Evolutionary conservation across 78 protist genomes (phyloP), one percentile per base, ranked within the genome.

Genomic region (Blattamonas nauphoetae): DNA sequence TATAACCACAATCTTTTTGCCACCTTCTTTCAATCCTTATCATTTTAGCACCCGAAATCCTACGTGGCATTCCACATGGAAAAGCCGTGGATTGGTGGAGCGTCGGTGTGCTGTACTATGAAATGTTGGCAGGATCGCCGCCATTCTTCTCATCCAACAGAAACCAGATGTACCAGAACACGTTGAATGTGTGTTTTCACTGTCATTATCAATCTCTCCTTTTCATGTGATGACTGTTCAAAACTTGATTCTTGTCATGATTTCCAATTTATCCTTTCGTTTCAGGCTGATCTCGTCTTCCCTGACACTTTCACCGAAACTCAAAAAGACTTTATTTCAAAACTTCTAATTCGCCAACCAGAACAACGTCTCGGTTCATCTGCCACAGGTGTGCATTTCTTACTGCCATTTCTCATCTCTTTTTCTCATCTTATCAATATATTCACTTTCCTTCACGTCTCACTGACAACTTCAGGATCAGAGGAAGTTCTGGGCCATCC

Each of bases 21-120:
- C 21, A 21, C 11, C 21, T 55, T 55, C 11, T 55, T 55, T 55
- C 71, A 55, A 55, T 29, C 21, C 11, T 55, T 55, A 21, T 55
- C 21, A 29, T 55, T 55, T 55, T 55, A 79, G 86, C 86, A 21
- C 86, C 86, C 33, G 86, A 84, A 21, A 33, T 84, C 11, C 32
- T 84, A 5, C 55, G 6, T 29, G 55, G 85, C 42, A 32, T 35
- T 5, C 63, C 63, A 5, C 77, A 84, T 84, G 86, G 86, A 4
- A 84, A 33, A 45, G 86, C 86, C n/a, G 86, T 84, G 29, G 86
- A 84, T 84, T 84, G 86, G 86, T 84, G 86, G 86, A 6, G 46
- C 38, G 42, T 84, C 42, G 86, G 86, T 6, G 45, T 84, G 4
- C 78, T 84, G 36, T 55, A 35, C 78, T 84, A 84, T 6, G 86